Percentiles rank a stretch among this genome's conserved stretches.
Conservation (phyloP, 768 basidiomycete species). For the Xerocomellus intermedius region DNA sequence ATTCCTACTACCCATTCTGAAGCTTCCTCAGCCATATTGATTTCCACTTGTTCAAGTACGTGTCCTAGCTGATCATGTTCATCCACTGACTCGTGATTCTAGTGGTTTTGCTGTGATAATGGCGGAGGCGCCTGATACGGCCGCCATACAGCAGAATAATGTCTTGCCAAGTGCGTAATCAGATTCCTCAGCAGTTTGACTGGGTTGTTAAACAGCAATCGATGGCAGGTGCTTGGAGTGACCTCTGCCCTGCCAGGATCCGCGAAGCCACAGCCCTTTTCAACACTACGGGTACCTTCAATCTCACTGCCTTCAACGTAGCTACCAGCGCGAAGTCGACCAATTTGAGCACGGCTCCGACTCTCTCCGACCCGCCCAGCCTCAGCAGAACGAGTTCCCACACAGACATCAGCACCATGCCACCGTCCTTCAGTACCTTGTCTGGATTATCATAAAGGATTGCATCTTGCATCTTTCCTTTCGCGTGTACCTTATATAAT, state of each 20-base stretch:
- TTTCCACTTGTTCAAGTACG: constrained; percentile 29
- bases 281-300: constrained; percentile 18
- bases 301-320: constrained; percentile 13
- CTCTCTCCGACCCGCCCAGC: not conserved
- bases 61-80: not conserved
- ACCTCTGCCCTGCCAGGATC: constrained; percentile 19
- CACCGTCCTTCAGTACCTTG: constrained; percentile 12
- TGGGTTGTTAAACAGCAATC: not conserved
- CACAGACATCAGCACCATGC: constrained; percentile 19
- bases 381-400: constrained; percentile 5
- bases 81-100: constrained; percentile 1
- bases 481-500: not conserved
- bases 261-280: constrained; percentile 18
- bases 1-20: not conserved
- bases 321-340: not conserved
- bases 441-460: not conserved
- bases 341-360: not conserved
- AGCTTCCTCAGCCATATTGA: constrained; percentile 29
- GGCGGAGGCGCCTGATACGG: constrained; percentile 24
- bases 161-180: constrained; percentile 20
- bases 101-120: constrained; percentile 34
- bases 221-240: constrained; percentile 17
- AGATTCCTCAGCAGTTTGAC: not conserved
- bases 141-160: constrained; percentile 18
- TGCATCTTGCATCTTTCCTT: not conserved